Evolutionary conservation across 768 basidiomycete species (phyloP).

Genomic region (Hydnomerulius pinastri): DNA sequence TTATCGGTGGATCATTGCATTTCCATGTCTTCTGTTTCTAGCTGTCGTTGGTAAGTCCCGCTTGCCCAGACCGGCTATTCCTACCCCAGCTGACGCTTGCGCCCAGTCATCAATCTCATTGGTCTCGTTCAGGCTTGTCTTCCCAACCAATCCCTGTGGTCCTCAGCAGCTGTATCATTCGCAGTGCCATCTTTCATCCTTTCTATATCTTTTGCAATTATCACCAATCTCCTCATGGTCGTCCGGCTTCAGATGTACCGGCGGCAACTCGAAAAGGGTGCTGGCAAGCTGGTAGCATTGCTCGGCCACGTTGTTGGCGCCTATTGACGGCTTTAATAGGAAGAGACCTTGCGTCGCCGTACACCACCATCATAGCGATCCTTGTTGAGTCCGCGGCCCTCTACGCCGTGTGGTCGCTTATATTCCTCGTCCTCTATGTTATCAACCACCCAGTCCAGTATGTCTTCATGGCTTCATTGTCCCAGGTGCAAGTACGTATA

Average conservation of each 20-base stretch:
- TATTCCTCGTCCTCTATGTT: conserved; percentile 9
- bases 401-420: conserved; percentile 8
- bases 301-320: neutral
- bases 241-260: conserved; percentile 3
- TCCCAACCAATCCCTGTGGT: neutral
- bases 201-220: conserved; percentile 7
- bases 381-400: conserved; percentile 13
- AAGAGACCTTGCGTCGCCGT: neutral
- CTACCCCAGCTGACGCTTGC: neutral
- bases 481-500: neutral
- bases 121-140: neutral
- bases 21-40: neutral
- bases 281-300: neutral
- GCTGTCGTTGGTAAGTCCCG: neutral
- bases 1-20: neutral
- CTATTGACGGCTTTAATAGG: neutral
- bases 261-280: neutral
- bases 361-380: conserved; percentile 9
- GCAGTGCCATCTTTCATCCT: conserved; percentile 5
- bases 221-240: conserved; percentile 11
- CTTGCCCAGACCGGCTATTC: neutral
- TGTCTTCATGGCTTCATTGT: neutral
- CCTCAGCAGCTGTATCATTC: conserved; percentile 1
- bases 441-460: neutral
- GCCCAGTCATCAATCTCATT: neutral